Evolutionary conservation across 139 green algal genomes (phyloP), one percentile per base, ranked within the genome.

Genomic region (Asterochloris erici): DNA sequence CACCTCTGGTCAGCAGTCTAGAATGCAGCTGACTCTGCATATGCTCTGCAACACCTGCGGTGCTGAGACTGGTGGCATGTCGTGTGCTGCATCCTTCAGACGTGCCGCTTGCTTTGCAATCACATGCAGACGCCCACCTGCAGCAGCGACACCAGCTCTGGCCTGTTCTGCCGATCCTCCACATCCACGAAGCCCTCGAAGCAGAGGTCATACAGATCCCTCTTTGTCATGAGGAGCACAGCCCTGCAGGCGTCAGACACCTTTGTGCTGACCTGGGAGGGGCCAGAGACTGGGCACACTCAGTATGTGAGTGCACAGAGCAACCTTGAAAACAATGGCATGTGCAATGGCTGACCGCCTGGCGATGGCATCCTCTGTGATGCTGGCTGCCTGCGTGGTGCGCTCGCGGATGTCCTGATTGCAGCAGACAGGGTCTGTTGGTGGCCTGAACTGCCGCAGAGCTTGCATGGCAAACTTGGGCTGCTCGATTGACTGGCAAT

Each of bases 181-280:
- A 66, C 73, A n/a, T 82, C 78, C 28, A 82, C 17, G 14, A 82
- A 23, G 15, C 78, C 78, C 69, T 82, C 78, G 12, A 82, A 19
- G n/a, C 78, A 82, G 16, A 82, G 27, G 78, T 82, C 78, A 61
- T 61, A 38, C 29, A 82, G 27, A 63, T 82, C 78, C 54, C 78
- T 61, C 78, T 74, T 82, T 21, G 78, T 82, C 78, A 82, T 73
- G 61, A 82, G 26, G n/a, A 82, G 26, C n/a, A 82, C 78, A 23
- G 78, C 78, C 78, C 78, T 82, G 71, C n/a, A 28, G 21, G 62
- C 15, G 26, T 21, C 23, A 9, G n/a, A 60, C 24, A 38, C 14
- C 24, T 19, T 1, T 21, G 23, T 29, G 71, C 19, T 77, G 23
- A 54, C 6, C 38, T 54, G 38, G 38, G 38, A 54, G 38, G 38